A percentile compares a stretch with the other conserved stretches of the same genome.
Evolutionary conservation across 768 basidiomycete species (phyloP).

Genomic region (Boletales sp.): DNA sequence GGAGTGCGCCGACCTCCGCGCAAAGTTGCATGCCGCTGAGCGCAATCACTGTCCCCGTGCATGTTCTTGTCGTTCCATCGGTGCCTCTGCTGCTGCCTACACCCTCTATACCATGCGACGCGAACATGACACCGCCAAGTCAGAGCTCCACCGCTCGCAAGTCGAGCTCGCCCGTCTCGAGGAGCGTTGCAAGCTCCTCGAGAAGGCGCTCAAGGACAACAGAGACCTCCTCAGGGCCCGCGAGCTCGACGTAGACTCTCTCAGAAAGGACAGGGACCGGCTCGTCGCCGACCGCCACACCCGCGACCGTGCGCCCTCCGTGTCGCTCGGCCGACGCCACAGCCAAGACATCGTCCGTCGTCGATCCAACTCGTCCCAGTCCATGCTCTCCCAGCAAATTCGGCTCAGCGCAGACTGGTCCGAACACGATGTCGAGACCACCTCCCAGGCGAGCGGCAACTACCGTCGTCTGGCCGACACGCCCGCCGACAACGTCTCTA

Average conservation of each 20-base stretch:
- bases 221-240: constrained; percentile 53
- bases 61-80: constrained; percentile 30
- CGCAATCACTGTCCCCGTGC: constrained; percentile 30
- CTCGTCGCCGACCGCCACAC: constrained; percentile 22
- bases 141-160: constrained; percentile 52
- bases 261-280: constrained; percentile 40
- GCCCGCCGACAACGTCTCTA: constrained; percentile 25
- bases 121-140: constrained; percentile 53
- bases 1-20: constrained; percentile 44
- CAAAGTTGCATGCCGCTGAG: constrained; percentile 38
- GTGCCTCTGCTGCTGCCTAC: constrained; percentile 42
- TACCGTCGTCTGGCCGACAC: constrained; percentile 14
- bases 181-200: constrained; percentile 60
- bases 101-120: constrained; percentile 42
- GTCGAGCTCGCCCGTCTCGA: constrained; percentile 53
- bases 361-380: constrained; percentile 30
- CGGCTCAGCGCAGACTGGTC: constrained; percentile 33
- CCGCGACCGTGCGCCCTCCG: constrained; percentile 17
- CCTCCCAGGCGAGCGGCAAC: constrained; percentile 11
- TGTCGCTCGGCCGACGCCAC: constrained; percentile 25
- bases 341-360: constrained; percentile 25
- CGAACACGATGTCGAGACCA: constrained; percentile 19
- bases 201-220: constrained; percentile 61
- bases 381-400: constrained; percentile 27
- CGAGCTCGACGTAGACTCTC: constrained; percentile 57